Conservation (phyloP, 2,329 filamentous ascomycete species). For the Helicocarpus griseus region DNA sequence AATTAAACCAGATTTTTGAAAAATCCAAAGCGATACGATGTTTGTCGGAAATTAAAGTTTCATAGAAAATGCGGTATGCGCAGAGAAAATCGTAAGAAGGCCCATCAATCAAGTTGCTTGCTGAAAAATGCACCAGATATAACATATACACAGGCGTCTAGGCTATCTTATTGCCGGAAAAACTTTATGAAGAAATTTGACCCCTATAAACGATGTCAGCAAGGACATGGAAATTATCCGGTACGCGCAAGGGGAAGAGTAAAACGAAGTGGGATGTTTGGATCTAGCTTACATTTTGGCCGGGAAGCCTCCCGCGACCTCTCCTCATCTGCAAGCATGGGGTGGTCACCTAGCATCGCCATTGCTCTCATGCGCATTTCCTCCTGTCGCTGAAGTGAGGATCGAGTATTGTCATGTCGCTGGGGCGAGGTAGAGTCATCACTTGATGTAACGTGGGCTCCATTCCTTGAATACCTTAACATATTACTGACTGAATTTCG, state of each 20-base stretch:
- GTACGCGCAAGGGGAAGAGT: background rate
- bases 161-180: too few species aligned
- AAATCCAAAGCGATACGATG: too few species aligned
- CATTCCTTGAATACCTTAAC: background rate
- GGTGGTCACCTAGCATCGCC: slow-evolving; percentile 10
- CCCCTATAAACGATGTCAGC: too few species aligned
- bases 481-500: background rate
- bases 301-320: slow-evolving; percentile 11
- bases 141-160: too few species aligned
- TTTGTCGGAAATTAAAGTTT: too few species aligned
- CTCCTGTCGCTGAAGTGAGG: slow-evolving; percentile 4
- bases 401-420: background rate
- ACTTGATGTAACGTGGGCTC: background rate
- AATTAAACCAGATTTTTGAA: too few species aligned
- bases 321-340: slow-evolving; percentile 14
- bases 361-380: slow-evolving; percentile 12
- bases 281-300: slow-evolving; percentile 14
- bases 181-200: background rate
- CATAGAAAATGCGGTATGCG: too few species aligned
- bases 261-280: background rate
- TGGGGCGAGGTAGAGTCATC: background rate
- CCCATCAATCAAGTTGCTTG: too few species aligned
- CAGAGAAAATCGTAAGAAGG: too few species aligned
- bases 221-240: too few species aligned
- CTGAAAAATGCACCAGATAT: too few species aligned